A percentile compares a stretch with the other conserved stretches of the same genome.
These are phyloP conservation scores for Mycena floridula DNA, from an alignment of 768 basidiomycete species.

Conservation along the genomic window DNA sequence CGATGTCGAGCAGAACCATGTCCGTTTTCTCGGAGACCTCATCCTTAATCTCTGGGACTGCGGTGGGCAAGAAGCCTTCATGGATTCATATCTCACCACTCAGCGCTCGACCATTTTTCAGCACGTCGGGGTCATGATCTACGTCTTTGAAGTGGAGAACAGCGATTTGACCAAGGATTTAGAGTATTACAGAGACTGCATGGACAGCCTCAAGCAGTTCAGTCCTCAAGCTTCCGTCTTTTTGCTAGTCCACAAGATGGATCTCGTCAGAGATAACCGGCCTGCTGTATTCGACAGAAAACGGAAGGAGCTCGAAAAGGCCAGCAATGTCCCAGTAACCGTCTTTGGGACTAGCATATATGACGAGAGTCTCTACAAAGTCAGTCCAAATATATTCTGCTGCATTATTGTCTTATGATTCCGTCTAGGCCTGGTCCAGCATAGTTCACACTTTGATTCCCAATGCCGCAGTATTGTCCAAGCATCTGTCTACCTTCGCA, in stretches of 20 bases:
- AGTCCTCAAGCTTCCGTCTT: constrained; percentile 84
- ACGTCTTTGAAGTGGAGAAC: constrained; percentile 94
- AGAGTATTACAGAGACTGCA: constrained; percentile 87
- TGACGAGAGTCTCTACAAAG: constrained; percentile 96
- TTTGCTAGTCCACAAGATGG: constrained; percentile 97
- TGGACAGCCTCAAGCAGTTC: constrained; percentile 72
- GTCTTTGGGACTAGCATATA: constrained; percentile 95
- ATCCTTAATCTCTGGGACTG: constrained; percentile 98
- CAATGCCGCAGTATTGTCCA: constrained; percentile 83
- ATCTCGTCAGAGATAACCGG: constrained; percentile 69
- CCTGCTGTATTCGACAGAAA: constrained; percentile 61
- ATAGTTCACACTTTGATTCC: constrained; percentile 97
- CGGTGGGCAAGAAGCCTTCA: constrained; percentile 96
- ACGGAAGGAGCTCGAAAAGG: constrained; percentile 64
- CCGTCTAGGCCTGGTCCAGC: constrained; percentile 86
- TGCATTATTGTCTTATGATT: constrained; percentile 1
- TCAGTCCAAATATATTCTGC: constrained; percentile 20
- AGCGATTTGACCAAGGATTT: constrained; percentile 82
- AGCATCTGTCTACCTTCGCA: constrained; percentile 83
- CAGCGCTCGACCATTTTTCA: constrained; percentile 94
- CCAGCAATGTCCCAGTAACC: constrained; percentile 54
- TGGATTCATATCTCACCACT: constrained; percentile 91
- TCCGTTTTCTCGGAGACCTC: constrained; percentile 93
- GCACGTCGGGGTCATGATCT: constrained; percentile 95
- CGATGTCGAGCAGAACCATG: constrained; percentile 96